A percentile compares a stretch with the other conserved stretches of the same genome.
phyloP scores from a whole-genome alignment of 164 flowering plant genomes.

The Kalanchoe fedtschenkoi region DNA sequence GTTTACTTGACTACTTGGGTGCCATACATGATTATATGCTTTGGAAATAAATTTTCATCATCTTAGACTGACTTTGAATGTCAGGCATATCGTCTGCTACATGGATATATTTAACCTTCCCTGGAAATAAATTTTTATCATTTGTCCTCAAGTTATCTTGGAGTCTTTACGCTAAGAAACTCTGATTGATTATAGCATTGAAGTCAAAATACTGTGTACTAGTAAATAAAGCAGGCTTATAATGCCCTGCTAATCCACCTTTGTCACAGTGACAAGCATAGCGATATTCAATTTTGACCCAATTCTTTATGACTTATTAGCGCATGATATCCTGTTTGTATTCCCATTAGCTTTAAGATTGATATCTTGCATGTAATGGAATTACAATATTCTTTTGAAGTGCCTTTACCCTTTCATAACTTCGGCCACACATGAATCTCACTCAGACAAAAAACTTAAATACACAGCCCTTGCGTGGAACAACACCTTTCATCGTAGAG shows the following conservation, averaged over 20 bases:
- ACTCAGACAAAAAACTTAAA: background rate
- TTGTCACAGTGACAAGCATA: background rate
- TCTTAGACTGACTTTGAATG: too few relatives aligned
- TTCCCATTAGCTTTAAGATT: background rate
- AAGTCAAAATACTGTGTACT: background rate
- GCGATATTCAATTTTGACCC: background rate
- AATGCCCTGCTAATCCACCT: background rate
- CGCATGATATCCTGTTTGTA: background rate
- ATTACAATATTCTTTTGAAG: background rate
- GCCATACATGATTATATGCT: background rate
- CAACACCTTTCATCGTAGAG: background rate
- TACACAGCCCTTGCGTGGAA: slow-evolving; percentile 2
- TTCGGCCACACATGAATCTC: background rate
- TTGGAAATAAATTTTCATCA: background rate
- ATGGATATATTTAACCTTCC: too few relatives aligned
- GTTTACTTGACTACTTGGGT: background rate
- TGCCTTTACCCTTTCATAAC: background rate
- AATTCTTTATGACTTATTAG: background rate
- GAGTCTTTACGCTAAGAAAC: too few relatives aligned
- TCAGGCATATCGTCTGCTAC: too few relatives aligned
- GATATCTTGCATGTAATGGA: background rate
- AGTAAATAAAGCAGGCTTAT: background rate
- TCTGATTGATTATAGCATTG: too few relatives aligned
- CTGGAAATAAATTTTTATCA: too few relatives aligned
- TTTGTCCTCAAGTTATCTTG: too few relatives aligned